A percentile compares a stretch with the other conserved stretches of the same genome.
Evolutionary conservation across 192 early-diverging fungal genomes (phyloP).

Genomic region (Coemansia sp.): DNA sequence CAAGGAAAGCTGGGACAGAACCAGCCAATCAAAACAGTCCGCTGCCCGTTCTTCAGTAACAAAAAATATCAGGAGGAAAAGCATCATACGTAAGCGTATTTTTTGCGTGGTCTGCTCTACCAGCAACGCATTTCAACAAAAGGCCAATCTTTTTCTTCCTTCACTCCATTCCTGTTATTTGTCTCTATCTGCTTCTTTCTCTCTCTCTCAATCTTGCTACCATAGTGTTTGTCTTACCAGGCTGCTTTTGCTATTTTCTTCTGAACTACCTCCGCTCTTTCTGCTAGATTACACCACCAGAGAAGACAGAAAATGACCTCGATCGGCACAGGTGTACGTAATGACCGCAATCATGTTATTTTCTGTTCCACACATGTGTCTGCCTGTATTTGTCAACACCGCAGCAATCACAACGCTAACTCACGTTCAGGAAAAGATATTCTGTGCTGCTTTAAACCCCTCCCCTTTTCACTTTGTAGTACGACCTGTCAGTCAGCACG

Average conservation of each 20-base stretch:
- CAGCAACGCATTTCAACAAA: not conserved
- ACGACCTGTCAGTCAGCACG: conserved; percentile 96
- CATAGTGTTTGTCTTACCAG: not conserved
- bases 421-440: not conserved
- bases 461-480: conserved; percentile 55
- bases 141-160: not conserved
- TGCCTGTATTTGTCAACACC: too few relatives aligned
- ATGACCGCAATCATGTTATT: not conserved
- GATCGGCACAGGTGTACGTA: conserved; percentile 87
- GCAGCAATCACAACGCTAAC: not conserved
- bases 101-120: not conserved
- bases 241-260: not conserved
- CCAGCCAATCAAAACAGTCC: not conserved
- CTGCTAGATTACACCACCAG: not conserved
- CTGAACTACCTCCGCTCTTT: not conserved
- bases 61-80: not conserved
- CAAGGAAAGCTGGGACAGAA: not conserved
- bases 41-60: not conserved
- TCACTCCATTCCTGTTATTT: not conserved
- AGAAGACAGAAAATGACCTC: conserved; percentile 69
- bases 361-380: not conserved
- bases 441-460: not conserved
- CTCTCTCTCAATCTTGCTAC: not conserved
- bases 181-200: not conserved
- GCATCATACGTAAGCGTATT: conserved; percentile 6